Conservation (phyloP, 345 rosid genomes). For the Garcia nutans region DNA sequence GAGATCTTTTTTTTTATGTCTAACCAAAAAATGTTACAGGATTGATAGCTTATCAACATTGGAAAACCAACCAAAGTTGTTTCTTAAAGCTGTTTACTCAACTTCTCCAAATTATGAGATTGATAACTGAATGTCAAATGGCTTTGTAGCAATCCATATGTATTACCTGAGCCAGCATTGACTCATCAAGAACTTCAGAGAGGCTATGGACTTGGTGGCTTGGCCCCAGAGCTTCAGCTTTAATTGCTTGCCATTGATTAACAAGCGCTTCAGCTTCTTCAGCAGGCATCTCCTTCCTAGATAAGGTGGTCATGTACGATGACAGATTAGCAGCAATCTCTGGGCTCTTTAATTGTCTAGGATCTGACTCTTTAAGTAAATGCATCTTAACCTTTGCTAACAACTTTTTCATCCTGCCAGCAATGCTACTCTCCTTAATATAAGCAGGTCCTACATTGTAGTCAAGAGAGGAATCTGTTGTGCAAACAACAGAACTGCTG, state of each 20-base stretch:
- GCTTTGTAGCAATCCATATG: not conserved
- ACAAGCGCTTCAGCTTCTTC: conserved; percentile 94
- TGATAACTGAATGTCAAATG: not conserved
- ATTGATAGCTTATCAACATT: not conserved
- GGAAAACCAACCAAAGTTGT: not conserved
- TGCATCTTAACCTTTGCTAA: conserved; percentile 42
- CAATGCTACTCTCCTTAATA: conserved; percentile 34
- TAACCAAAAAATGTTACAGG: not conserved
- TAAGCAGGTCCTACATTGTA: conserved; percentile 28
- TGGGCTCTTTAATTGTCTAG: conserved; percentile 33
- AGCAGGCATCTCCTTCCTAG: conserved; percentile 61
- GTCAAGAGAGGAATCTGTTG: conserved; percentile 39
- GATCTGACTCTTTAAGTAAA: conserved; percentile 37
- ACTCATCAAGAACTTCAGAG: conserved; percentile 75
- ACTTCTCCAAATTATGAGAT: not conserved
- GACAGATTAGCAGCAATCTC: conserved; percentile 47
- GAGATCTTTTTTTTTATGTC: not conserved
- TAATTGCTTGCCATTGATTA: conserved; percentile 81
- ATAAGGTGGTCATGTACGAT: conserved; percentile 33
- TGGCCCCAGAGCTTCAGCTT: conserved; percentile 94
- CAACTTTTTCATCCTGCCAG: conserved; percentile 47
- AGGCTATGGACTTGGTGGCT: conserved; percentile 61
- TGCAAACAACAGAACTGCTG: conserved; percentile 39
- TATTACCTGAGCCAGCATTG: conserved; percentile 86
- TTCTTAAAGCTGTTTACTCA: not conserved